These are phyloP conservation scores for Exidia glandulosa DNA, from an alignment of 768 basidiomycete species.

Conservation along the genomic window DNA sequence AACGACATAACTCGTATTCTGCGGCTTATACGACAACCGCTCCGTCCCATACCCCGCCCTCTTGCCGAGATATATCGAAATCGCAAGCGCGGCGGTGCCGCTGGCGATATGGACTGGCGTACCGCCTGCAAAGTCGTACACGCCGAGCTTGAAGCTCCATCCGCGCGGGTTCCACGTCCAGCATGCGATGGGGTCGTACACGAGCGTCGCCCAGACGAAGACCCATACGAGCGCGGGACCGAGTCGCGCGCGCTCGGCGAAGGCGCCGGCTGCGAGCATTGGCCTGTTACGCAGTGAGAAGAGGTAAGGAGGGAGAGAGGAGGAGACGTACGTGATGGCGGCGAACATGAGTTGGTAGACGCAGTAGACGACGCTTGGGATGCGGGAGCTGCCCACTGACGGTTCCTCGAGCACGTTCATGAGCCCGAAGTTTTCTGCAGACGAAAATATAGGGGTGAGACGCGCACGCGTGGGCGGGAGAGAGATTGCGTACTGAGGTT, in stretches of 20 bases:
- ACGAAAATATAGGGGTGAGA: neutral
- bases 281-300: neutral
- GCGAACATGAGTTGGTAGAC: slow-evolving; percentile 86
- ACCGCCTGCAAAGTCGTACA: slow-evolving; percentile 81
- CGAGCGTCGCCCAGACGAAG: slow-evolving; percentile 78
- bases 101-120: slow-evolving; percentile 83
- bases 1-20: slow-evolving; percentile 75
- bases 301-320: neutral
- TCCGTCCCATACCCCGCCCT: slow-evolving; percentile 49
- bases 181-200: slow-evolving; percentile 79
- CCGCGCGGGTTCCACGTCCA: slow-evolving; percentile 78
- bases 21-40: slow-evolving; percentile 70
- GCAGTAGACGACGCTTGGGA: slow-evolving; percentile 74
- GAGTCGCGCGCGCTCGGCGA: slow-evolving; percentile 80
- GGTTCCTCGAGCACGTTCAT: slow-evolving; percentile 58
- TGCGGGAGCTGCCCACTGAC: slow-evolving; percentile 67
- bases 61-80: slow-evolving; percentile 77
- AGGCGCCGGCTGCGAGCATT: slow-evolving; percentile 21
- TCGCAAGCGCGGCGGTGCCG: slow-evolving; percentile 77
- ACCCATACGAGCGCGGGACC: slow-evolving; percentile 71
- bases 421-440: slow-evolving; percentile 54
- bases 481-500: slow-evolving; percentile 33
- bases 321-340: slow-evolving; percentile 41
- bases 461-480: neutral
- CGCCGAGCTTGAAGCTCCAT: slow-evolving; percentile 79